These are phyloP conservation scores for Fusarium luffae DNA, from an alignment of 2,329 filamentous ascomycete genomes.

Conservation along the genomic window DNA sequence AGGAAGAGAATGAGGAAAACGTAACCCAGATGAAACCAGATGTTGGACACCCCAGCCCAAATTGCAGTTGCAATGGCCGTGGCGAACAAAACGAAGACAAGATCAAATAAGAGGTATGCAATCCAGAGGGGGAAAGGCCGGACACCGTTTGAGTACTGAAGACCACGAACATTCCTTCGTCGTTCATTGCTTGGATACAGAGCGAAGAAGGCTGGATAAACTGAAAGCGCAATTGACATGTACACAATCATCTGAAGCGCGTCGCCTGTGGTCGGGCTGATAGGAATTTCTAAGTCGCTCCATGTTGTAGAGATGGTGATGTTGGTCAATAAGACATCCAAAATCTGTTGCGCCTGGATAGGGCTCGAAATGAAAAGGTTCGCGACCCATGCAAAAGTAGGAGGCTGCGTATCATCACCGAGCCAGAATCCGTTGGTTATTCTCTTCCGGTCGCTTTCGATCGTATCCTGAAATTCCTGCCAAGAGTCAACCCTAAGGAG, in stretches of 20 bases:
- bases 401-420: conserved; percentile 66
- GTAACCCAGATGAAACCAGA: conserved; percentile 84
- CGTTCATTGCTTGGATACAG: conserved; percentile 90
- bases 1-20: conserved; percentile 84
- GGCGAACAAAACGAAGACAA: conserved; percentile 73
- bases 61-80: conserved; percentile 75
- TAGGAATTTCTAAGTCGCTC: conserved; percentile 80
- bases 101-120: conserved; percentile 85
- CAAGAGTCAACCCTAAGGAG: conserved; percentile 69
- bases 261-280: conserved; percentile 74
- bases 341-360: conserved; percentile 72
- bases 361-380: conserved; percentile 68
- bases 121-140: conserved; percentile 84
- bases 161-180: conserved; percentile 78
- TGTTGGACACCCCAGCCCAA: conserved; percentile 70
- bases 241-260: conserved; percentile 84
- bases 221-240: conserved; percentile 80
- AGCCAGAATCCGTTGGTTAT: conserved; percentile 84
- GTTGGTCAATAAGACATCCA: conserved; percentile 74
- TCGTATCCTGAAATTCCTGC: conserved; percentile 73
- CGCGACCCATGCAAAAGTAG: conserved; percentile 78
- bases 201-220: conserved; percentile 87
- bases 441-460: conserved; percentile 71
- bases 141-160: conserved; percentile 94
- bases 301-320: conserved; percentile 77